These are phyloP conservation scores for Gnaphalium uliginosum DNA, from an alignment of 129 eudicot species.

Conservation along the genomic window DNA sequence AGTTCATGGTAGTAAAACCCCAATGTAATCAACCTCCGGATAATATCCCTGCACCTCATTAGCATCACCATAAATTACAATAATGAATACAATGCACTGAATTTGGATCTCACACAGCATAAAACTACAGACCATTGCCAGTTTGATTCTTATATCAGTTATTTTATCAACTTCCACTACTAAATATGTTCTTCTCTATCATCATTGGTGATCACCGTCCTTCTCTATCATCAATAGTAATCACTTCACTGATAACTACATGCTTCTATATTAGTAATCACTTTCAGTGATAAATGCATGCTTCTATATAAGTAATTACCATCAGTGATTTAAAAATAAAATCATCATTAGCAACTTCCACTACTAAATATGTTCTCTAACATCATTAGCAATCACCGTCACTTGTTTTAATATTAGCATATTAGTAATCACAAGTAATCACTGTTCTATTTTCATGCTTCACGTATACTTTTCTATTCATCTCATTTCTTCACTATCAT, in stretches of 20 bases:
- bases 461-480: not conserved
- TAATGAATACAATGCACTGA: not conserved
- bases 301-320: too few species aligned
- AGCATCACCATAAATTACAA: slow-evolving; percentile 6
- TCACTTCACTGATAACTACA: too few species aligned
- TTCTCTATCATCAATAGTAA: too few species aligned
- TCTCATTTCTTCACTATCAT: not conserved
- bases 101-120: slow-evolving; percentile 11
- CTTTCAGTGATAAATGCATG: too few species aligned
- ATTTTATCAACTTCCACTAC: slow-evolving; percentile 13
- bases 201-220: not conserved
- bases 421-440: not conserved
- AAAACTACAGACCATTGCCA: slow-evolving; percentile 10
- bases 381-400: too few species aligned
- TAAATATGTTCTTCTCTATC: slow-evolving; percentile 1
- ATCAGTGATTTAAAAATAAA: too few species aligned
- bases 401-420: not conserved
- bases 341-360: too few species aligned
- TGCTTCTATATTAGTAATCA: too few species aligned
- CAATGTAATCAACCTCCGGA: slow-evolving; percentile 64
- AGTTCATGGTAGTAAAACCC: slow-evolving; percentile 88
- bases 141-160: slow-evolving; percentile 7
- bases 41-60: slow-evolving; percentile 66
- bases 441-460: not conserved
- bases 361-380: too few species aligned